Evolutionary conservation across 169 alveolate species (phyloP).

Genomic region (Plasmodium reichenowi): DNA sequence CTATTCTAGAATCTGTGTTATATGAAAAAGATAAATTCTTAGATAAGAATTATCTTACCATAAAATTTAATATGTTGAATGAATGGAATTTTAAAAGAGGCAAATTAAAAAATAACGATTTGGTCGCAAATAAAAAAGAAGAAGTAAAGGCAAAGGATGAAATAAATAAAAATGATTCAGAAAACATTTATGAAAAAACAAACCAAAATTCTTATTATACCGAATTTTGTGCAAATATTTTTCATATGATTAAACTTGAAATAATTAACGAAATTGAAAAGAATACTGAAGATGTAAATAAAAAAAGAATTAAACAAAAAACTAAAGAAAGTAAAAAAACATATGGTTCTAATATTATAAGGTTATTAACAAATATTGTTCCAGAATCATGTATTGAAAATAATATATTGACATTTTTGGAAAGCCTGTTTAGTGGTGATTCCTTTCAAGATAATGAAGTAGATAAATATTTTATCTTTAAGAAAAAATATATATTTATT

Average conservation of each 20-base stretch:
- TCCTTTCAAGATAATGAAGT: conserved; percentile 63
- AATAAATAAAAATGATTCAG: not conserved
- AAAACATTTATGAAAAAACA: not conserved
- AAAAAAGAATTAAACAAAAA: conserved; percentile 61
- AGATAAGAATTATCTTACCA: conserved; percentile 35
- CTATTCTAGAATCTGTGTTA: conserved; percentile 43
- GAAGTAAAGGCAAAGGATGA: not conserved
- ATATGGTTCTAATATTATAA: conserved; percentile 75
- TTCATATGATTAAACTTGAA: conserved; percentile 71
- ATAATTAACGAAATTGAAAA: conserved; percentile 66
- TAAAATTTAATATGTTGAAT: conserved; percentile 17
- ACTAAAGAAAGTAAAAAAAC: conserved; percentile 72
- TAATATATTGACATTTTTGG: conserved; percentile 68
- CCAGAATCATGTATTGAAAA: conserved; percentile 63
- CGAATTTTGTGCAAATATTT: conserved; percentile 36
- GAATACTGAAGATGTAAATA: conserved; percentile 71
- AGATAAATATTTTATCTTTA: conserved; percentile 69
- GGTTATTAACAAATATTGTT: conserved; percentile 35
- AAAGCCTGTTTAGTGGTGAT: conserved; percentile 70
- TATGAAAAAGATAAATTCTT: conserved; percentile 70
- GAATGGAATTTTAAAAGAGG: not conserved
- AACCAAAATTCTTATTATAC: not conserved
- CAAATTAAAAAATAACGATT: conserved; percentile 1
- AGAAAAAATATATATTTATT: conserved; percentile 53
- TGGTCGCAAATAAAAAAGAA: not conserved